Evolutionary conservation across 129 eudicot genomes (phyloP).

Genomic region (Helianthus annuus): HanXRQr2.0-SUNRISE NC_035446.2:154644399-154644898

Average conservation of each 20-base stretch:
- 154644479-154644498: slow-evolving; percentile 2
- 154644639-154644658: slow-evolving; percentile 87
- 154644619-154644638: slow-evolving; percentile 96
- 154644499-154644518: neutral
- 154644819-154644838: slow-evolving; percentile 96
- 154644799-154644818: slow-evolving; percentile 99
- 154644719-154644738: slow-evolving; percentile 25
- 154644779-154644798: slow-evolving; percentile 96
- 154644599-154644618: slow-evolving; percentile 92
- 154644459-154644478: slow-evolving; percentile 22
- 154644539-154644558: slow-evolving; percentile 99
- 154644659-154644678: slow-evolving; percentile 94
- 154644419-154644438: slow-evolving; percentile 94
- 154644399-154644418: slow-evolving; percentile 91
- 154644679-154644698: slow-evolving; percentile 99
- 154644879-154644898: slow-evolving; percentile 62
- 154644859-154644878: slow-evolving; percentile 62
- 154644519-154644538: slow-evolving; percentile 54
- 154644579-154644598: slow-evolving; percentile 90
- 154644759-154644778: slow-evolving; percentile 74
- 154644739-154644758: slow-evolving; percentile 25
- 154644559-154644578: slow-evolving; percentile 98
- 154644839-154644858: slow-evolving; percentile 75
- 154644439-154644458: slow-evolving; percentile 38
- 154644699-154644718: slow-evolving; percentile 99